Conservation (phyloP, 2,329 filamentous ascomycete genomes). For the Aspergillus spinulosporus region DNA sequence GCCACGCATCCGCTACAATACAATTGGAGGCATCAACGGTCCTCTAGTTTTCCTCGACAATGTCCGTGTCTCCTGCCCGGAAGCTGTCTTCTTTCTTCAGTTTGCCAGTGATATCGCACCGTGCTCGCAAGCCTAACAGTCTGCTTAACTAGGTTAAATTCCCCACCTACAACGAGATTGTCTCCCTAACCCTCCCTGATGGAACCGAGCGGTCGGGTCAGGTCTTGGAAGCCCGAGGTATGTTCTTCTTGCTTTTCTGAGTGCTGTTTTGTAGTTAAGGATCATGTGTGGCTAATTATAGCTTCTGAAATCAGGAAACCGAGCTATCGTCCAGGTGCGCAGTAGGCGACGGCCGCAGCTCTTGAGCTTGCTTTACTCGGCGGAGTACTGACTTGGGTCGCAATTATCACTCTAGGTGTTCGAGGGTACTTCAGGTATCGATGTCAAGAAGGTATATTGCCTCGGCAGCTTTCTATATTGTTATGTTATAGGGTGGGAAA, state of each 20-base stretch:
- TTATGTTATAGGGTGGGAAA: slow-evolving; percentile 15
- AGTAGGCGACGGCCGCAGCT: slow-evolving; percentile 13
- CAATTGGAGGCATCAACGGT: slow-evolving; percentile 95
- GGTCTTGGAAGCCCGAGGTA: slow-evolving; percentile 96
- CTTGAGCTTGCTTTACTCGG: slow-evolving; percentile 12
- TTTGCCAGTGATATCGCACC: not conserved
- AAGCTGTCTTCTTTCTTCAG: not conserved
- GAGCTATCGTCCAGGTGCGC: slow-evolving; percentile 89
- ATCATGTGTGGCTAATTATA: slow-evolving; percentile 21
- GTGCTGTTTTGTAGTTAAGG: not conserved
- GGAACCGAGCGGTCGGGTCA: slow-evolving; percentile 91
- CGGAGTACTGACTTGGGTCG: slow-evolving; percentile 28
- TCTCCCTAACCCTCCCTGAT: slow-evolving; percentile 92
- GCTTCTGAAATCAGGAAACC: slow-evolving; percentile 63
- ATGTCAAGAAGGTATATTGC: slow-evolving; percentile 84
- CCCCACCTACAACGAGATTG: slow-evolving; percentile 96
- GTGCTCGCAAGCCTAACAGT: slow-evolving; percentile 20
- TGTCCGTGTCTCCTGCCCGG: slow-evolving; percentile 56
- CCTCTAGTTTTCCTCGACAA: slow-evolving; percentile 97
- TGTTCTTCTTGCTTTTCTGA: slow-evolving; percentile 10
- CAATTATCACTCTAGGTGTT: slow-evolving; percentile 67
- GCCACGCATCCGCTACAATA: slow-evolving; percentile 90
- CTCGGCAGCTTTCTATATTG: not conserved
- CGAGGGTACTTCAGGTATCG: slow-evolving; percentile 93
- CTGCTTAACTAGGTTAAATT: slow-evolving; percentile 76